Percentiles rank a stretch among this genome's conserved stretches.
Evolutionary conservation across 139 green algal genomes (phyloP).

Genomic region (Bryopsis sp.): DNA sequence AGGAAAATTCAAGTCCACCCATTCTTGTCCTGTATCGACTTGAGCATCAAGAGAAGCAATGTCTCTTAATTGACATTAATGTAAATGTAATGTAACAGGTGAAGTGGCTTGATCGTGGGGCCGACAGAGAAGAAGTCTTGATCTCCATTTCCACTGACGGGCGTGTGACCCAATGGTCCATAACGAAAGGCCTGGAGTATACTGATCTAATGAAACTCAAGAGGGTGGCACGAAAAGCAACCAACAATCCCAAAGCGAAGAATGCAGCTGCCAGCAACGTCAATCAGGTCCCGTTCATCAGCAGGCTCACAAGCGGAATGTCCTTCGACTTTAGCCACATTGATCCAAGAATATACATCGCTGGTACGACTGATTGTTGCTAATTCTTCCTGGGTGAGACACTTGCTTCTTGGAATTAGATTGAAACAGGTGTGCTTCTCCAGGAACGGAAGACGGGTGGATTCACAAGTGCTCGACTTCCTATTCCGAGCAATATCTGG

Average conservation of each 20-base stretch:
- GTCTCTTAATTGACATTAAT: too few relatives aligned
- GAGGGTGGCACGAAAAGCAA: conserved; percentile 30
- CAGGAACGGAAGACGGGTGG: conserved; percentile 73
- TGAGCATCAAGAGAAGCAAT: too few relatives aligned
- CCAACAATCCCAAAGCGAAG: neutral
- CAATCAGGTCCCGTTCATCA: conserved; percentile 62
- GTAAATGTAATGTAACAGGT: too few relatives aligned
- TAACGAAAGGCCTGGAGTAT: conserved; percentile 67
- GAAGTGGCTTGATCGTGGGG: conserved; percentile 55
- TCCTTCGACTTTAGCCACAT: conserved; percentile 66
- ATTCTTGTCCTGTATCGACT: too few relatives aligned
- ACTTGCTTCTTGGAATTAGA: neutral
- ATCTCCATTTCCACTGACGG: conserved; percentile 82
- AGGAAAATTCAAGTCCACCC: too few relatives aligned
- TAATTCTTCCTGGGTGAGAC: neutral
- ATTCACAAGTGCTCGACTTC: conserved; percentile 75
- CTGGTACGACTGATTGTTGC: conserved; percentile 23
- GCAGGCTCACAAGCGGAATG: conserved; percentile 57
- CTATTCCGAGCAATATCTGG: conserved; percentile 75
- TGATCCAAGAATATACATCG: conserved; percentile 62
- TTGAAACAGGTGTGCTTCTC: conserved; percentile 14
- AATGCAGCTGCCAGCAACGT: neutral
- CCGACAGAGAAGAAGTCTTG: conserved; percentile 63
- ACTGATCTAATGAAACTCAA: conserved; percentile 76
- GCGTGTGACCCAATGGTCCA: conserved; percentile 67